A percentile compares a stretch with the other conserved stretches of the same genome.
Conservation (phyloP, 805 yeast species). For the Metschnikowia kofuensis region DNA sequence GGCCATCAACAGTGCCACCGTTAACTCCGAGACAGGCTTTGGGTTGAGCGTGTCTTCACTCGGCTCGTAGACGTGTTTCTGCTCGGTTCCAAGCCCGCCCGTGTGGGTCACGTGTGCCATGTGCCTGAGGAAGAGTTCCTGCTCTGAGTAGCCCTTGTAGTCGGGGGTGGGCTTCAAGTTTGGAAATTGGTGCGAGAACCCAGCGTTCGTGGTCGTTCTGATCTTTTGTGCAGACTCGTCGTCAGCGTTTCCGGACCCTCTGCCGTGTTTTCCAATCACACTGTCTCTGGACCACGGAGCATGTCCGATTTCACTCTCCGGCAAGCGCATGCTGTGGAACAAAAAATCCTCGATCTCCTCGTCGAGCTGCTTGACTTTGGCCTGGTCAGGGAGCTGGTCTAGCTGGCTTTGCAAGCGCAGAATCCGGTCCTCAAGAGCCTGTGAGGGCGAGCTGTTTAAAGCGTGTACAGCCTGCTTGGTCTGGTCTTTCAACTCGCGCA, state of each 20-base stretch:
- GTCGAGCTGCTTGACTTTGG: constrained; percentile 38
- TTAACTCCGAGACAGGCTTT: constrained; percentile 50
- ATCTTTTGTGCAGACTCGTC: constrained; percentile 18
- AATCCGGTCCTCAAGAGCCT: constrained; percentile 29
- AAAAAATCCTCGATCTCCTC: constrained; percentile 40
- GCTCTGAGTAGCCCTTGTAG: constrained; percentile 66
- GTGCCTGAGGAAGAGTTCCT: constrained; percentile 76
- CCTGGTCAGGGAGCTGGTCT: constrained; percentile 23
- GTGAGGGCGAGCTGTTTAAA: constrained; percentile 34
- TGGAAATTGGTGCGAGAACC: constrained; percentile 47
- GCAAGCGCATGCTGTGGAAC: constrained; percentile 31
- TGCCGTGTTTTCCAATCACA: not conserved
- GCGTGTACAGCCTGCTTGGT: constrained; percentile 27
- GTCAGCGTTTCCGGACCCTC: not conserved
- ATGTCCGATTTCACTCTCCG: constrained; percentile 24
- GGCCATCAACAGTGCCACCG: constrained; percentile 72
- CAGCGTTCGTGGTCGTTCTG: constrained; percentile 31
- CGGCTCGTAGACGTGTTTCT: constrained; percentile 67
- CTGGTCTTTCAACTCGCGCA: constrained; percentile 30
- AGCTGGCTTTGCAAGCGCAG: constrained; percentile 30
- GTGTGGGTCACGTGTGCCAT: constrained; percentile 54
- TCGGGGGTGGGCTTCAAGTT: constrained; percentile 58
- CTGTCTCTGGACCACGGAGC: constrained; percentile 33
- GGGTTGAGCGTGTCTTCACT: constrained; percentile 65
- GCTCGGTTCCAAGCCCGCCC: constrained; percentile 61